Base-by-base conservation (phyloP, 2,329 filamentous ascomycete genomes). In the Fusarium mexicanum region DNA sequence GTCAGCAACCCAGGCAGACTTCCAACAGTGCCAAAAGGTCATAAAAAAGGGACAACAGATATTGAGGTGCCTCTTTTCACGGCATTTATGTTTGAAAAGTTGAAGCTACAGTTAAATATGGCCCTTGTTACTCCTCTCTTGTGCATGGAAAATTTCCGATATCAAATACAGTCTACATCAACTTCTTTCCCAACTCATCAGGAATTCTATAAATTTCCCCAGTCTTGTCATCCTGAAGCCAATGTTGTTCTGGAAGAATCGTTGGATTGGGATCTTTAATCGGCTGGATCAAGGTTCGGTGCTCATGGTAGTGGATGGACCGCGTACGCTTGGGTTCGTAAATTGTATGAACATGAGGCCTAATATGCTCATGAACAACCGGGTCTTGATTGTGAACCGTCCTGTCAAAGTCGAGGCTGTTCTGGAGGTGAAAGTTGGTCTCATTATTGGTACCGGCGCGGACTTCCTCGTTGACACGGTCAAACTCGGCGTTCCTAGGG, bases 141-240 rank as follows among this genome's bases (percentile, higher is more conserved):
- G 35, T 53, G 20, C 50, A 17, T 33, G 40, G 16, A 46, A 12
- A 44, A 31, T 22, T 24, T 22, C 22, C 50, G 31, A 38, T n/a
- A 17, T 16, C 8, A 37, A 16, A 16, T 35, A 22, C 43, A 61
- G 7, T 62, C 31, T 60, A 73, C 69, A 51, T 69, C 41, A 76
- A n/a, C 12, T 66, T 54, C 48, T 50, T 64, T 22, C 75, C 75
- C 31, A 77, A 17, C 24, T 70, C 75, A 31, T 70, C 65, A 14
- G 73, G 73, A 12, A 80, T 77, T 46, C 73, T 77, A 54, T 79
- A 78, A n/a, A 77, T 67, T 59, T 80, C 75, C 22, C 78, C 79
- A 29, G 76, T 79, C 41, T 76, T 68, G 7, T 68, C 55, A 17
- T 77, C 67, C 26, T 72, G 64, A 17, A 76, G 60, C 71, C 76